Base-by-base conservation (phyloP, 176 grass and related monocot species). In the Eremochloa ophiuroides region DNA sequence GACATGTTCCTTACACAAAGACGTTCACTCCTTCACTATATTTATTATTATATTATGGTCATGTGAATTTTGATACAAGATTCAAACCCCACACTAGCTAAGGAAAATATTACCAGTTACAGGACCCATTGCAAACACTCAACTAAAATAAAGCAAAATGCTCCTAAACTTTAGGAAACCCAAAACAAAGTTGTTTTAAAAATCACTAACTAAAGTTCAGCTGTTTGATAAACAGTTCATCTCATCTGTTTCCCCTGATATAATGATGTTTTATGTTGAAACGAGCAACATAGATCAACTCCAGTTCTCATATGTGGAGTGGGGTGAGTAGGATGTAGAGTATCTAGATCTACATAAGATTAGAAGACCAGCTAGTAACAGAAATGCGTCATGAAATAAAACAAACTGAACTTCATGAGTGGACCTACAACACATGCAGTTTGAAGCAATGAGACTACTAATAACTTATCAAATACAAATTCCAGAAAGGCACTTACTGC, bases 401-500 rank as follows among this genome's bases (percentile, higher is more conserved):
- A 22, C 22, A 81, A 76, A 59, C 20, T 37, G 22, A 50, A 29
- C 26, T 62, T 46, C 30, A 75, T 46, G 18, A 0, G 16, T 74
- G 63, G 66, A 69, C 47, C 40, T 31, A 4, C 30, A 56, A 75
- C 63, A 41, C 16, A 82, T 70, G 53, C 25, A 40, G 48, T 22
- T 69, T 62, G 69, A 75, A 61, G 33, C 27, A 20, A 79, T 28
- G 18, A 79, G 74, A 88, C 29, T 65, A 66, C 20, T 8, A 66
- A 46, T n/a, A n/a, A n/a, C 53, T 67, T 22, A 59, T 28, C 8
- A 58, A 48, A 63, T 85, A 18, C 4, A 47, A 22, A 56, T 55
- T 41, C 25, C 29, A 63, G 39, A 63, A 37, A 93, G 46, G 79
- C 66, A 89, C 90, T 92, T 94, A 98, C 95, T 51, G 85, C 84